A percentile compares a stretch with the other conserved stretches of the same genome.
phyloP scores from a whole-genome alignment of 805 yeast species.

The Zygoascus bituminiphila region DNA sequence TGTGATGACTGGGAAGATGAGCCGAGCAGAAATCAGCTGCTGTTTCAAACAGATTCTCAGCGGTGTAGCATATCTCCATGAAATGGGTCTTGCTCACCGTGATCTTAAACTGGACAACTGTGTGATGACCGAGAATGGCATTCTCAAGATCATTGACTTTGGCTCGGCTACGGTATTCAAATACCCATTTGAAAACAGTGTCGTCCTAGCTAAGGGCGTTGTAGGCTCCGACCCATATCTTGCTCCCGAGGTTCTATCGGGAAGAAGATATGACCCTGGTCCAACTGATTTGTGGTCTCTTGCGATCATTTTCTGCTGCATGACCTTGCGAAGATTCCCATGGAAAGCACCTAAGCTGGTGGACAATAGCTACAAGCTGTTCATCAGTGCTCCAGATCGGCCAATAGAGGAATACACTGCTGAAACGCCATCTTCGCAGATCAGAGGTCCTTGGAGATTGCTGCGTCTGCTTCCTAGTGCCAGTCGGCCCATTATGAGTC shows the following conservation, averaged over 20 bases:
- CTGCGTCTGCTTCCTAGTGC: conserved; percentile 62
- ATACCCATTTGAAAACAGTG: conserved; percentile 49
- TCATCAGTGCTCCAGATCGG: conserved; percentile 27
- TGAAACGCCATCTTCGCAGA: conserved; percentile 1
- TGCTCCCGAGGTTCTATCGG: conserved; percentile 79
- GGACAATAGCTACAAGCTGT: conserved; percentile 69
- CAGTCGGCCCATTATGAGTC: conserved; percentile 50
- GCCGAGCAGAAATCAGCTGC: conserved; percentile 60
- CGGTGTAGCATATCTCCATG: conserved; percentile 72
- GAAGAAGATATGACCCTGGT: conserved; percentile 66
- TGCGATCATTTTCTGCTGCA: conserved; percentile 87
- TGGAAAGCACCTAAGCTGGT: conserved; percentile 85
- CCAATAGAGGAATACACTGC: conserved; percentile 2
- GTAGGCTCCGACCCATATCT: conserved; percentile 95
- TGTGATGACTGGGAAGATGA: conserved; percentile 83
- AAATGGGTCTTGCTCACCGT: conserved; percentile 82
- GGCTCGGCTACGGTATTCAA: conserved; percentile 85
- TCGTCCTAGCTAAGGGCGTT: conserved; percentile 68
- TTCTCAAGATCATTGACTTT: conserved; percentile 82
- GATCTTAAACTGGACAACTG: conserved; percentile 91
- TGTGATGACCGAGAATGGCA: conserved; percentile 67
- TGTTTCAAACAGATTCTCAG: conserved; percentile 72
- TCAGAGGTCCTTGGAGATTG: conserved; percentile 62
- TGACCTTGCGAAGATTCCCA: conserved; percentile 80
- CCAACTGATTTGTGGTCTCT: conserved; percentile 89